Conservation (phyloP, 257 asterid species). For the Marsdenia floribunda region DNA sequence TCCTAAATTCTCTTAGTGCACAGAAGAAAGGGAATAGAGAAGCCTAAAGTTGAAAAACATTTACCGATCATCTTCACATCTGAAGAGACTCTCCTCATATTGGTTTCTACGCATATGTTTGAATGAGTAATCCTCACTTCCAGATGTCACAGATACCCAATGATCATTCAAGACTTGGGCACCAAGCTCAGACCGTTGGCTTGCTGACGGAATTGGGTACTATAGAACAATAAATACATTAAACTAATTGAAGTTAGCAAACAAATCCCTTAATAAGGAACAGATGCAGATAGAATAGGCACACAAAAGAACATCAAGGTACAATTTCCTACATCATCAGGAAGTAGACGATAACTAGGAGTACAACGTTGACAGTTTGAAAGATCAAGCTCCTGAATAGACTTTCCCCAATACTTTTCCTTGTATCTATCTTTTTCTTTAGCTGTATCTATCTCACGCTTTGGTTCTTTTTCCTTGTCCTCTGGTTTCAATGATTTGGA, state of each 20-base stretch:
- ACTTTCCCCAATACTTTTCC: constrained; percentile 83
- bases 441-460: constrained; percentile 73
- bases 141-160: constrained; percentile 99
- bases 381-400: constrained; percentile 97
- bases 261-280: not conserved
- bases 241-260: not conserved
- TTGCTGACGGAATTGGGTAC: constrained; percentile 86
- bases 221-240: constrained; percentile 31
- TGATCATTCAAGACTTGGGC: constrained; percentile 79
- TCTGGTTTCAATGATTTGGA: constrained; percentile 58
- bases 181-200: constrained; percentile 92
- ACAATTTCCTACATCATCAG: constrained; percentile 73
- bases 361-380: constrained; percentile 73
- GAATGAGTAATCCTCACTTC: constrained; percentile 98
- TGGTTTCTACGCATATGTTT: constrained; percentile 97
- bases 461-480: constrained; percentile 77
- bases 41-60: not conserved
- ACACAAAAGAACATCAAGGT: constrained; percentile 1
- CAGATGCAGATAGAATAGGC: not conserved
- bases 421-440: constrained; percentile 76
- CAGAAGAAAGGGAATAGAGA: not conserved
- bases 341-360: constrained; percentile 97
- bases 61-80: constrained; percentile 99
- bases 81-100: constrained; percentile 92
- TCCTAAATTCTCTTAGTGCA: not conserved